These are phyloP conservation scores for Actinomucor elegans DNA, from an alignment of 371 early-diverging fungal genomes.

Conservation along the genomic window DNA sequence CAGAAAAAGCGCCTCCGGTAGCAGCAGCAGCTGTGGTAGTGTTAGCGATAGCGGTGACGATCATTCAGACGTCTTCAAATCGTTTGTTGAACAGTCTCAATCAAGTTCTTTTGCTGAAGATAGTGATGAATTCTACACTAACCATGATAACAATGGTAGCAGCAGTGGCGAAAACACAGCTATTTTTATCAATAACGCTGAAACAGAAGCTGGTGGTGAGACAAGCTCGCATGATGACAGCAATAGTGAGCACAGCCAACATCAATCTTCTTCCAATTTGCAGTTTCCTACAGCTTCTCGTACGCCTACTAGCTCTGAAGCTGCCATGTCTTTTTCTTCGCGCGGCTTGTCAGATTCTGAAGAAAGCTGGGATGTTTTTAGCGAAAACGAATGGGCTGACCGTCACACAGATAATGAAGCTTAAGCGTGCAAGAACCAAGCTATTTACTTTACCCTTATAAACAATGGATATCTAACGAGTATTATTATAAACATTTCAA, in stretches of 20 bases:
- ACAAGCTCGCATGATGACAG: too few species aligned
- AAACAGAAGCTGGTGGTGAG: too few species aligned
- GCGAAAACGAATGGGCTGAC: slow-evolving; percentile 5
- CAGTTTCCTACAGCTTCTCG: slow-evolving; percentile 6
- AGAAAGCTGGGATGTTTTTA: slow-evolving; percentile 32
- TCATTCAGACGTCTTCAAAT: neutral
- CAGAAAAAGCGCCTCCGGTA: too few species aligned
- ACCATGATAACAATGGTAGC: neutral
- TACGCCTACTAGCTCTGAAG: neutral
- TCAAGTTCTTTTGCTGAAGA: neutral
- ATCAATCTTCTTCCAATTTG: slow-evolving; percentile 1
- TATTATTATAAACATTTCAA: too few species aligned
- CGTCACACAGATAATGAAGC: neutral
- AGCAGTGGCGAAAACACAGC: neutral
- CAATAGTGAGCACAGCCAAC: neutral
- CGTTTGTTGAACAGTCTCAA: too few species aligned
- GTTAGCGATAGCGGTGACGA: neutral
- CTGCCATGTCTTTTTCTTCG: neutral
- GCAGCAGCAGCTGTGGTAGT: too few species aligned
- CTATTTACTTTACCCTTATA: too few species aligned
- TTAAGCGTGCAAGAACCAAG: too few species aligned
- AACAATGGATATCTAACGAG: too few species aligned
- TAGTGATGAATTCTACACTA: neutral
- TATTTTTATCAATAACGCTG: neutral
- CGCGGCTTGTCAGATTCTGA: slow-evolving; percentile 25